Conservation (phyloP, 768 basidiomycete genomes). For the Phlebiopsis flavidoalba region DNA sequence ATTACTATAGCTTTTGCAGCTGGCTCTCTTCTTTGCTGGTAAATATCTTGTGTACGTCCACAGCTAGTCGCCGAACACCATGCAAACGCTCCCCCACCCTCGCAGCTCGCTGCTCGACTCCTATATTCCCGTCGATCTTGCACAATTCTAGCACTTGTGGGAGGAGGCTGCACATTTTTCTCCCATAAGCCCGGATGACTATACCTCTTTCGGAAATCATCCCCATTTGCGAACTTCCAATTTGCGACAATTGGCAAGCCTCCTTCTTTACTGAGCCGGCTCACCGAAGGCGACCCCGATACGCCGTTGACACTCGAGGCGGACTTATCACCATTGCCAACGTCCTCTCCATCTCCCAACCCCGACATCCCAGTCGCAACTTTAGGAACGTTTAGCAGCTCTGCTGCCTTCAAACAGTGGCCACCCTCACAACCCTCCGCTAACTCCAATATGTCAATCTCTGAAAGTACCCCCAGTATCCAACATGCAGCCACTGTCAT, state of each 20-base stretch:
- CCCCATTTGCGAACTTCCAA: conserved; percentile 4
- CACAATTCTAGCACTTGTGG: too few species aligned
- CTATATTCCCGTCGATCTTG: too few species aligned
- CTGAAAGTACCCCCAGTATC: too few species aligned
- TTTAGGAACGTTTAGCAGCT: neutral
- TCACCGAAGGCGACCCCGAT: conserved; percentile 32
- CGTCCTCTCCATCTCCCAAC: conserved; percentile 10
- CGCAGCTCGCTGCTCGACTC: too few species aligned
- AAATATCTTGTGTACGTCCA: too few species aligned
- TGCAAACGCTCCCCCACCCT: too few species aligned
- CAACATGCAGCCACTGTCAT: neutral
- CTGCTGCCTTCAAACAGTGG: neutral
- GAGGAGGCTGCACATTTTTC: too few species aligned
- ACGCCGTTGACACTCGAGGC: conserved; percentile 1
- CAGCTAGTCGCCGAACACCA: too few species aligned
- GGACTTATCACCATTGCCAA: conserved; percentile 22
- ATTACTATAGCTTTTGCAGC: too few species aligned
- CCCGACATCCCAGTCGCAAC: conserved; percentile 1
- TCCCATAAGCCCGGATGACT: neutral
- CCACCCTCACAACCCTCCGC: neutral
- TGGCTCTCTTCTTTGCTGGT: too few species aligned
- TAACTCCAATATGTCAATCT: neutral
- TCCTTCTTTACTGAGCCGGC: conserved; percentile 47
- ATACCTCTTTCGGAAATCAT: neutral
- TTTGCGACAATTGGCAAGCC: conserved; percentile 52